Conservation (phyloP, 78 protist species). For the Tieghemostelium lacteum region DNA sequence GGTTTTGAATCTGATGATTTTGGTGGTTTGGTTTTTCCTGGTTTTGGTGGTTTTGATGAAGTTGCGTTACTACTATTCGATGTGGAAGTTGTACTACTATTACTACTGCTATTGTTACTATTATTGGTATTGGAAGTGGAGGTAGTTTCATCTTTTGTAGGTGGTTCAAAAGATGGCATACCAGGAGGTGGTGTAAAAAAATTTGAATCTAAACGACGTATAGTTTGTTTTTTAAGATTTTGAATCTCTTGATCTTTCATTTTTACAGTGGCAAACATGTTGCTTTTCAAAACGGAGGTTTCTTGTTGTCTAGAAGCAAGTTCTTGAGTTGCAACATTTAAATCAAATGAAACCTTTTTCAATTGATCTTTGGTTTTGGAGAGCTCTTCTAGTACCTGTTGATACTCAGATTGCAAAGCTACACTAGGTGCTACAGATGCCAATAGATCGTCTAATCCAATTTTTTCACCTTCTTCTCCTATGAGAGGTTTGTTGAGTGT, state of each 20-base stretch:
- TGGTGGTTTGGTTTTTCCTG: conserved; percentile 11
- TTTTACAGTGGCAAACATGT: conserved; percentile 63
- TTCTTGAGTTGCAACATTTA: conserved; percentile 46
- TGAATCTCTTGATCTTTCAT: conserved; percentile 44
- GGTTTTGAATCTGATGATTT: conserved; percentile 2
- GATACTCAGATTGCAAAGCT: conserved; percentile 46
- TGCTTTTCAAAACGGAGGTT: conserved; percentile 36
- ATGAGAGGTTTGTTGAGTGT: conserved; percentile 31
- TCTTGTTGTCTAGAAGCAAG: conserved; percentile 31
- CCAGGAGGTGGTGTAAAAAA: conserved; percentile 26
- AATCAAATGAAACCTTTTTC: conserved; percentile 48
- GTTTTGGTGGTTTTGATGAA: conserved; percentile 14
- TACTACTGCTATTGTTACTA: neutral
- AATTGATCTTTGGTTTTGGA: conserved; percentile 32
- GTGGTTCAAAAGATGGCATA: neutral
- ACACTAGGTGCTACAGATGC: conserved; percentile 29
- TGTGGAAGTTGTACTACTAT: neutral
- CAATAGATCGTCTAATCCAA: conserved; percentile 41
- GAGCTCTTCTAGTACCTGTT: conserved; percentile 22
- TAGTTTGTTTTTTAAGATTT: neutral
- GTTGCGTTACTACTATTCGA: neutral
- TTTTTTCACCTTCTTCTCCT: conserved; percentile 39
- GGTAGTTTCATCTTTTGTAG: neutral
- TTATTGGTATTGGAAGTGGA: neutral
- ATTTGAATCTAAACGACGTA: conserved; percentile 13